These are phyloP conservation scores for Cercospora zeina DNA, from an alignment of 2,329 filamentous ascomycete genomes.

Conservation along the genomic window DNA sequence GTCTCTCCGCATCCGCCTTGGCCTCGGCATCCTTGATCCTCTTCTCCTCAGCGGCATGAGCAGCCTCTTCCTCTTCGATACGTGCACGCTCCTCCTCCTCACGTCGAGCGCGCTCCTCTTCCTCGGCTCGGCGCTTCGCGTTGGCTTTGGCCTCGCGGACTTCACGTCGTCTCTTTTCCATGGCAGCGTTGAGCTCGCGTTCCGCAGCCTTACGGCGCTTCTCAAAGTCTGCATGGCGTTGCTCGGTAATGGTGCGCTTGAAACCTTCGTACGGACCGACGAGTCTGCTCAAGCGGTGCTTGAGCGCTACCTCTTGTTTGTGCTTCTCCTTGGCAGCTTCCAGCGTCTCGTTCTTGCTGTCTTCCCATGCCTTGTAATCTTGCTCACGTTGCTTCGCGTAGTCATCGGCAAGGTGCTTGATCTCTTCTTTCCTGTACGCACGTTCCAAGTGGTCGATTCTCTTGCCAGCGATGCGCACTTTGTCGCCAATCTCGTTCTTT, in stretches of 20 bases:
- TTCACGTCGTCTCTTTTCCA: constrained; percentile 83
- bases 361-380: constrained; percentile 79
- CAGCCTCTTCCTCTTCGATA: constrained; percentile 83
- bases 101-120: constrained; percentile 71
- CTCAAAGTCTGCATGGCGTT: constrained; percentile 93
- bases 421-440: constrained; percentile 92
- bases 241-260: constrained; percentile 76
- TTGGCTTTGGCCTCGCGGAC: constrained; percentile 77
- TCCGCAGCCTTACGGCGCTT: constrained; percentile 88
- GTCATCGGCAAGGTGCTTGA: constrained; percentile 85
- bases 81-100: constrained; percentile 84
- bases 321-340: constrained; percentile 83
- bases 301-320: constrained; percentile 86
- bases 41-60: constrained; percentile 75
- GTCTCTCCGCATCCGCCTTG: constrained; percentile 63
- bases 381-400: constrained; percentile 78
- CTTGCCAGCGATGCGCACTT: constrained; percentile 87
- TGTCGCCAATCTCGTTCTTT: constrained; percentile 94
- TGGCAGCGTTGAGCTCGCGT: constrained; percentile 89
- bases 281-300: constrained; percentile 84
- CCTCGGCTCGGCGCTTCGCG: constrained; percentile 82
- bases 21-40: constrained; percentile 57
- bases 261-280: constrained; percentile 83
- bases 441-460: constrained; percentile 95
- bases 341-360: constrained; percentile 73